Percentiles rank a stretch among this genome's conserved stretches.
Conservation (phyloP, 2,329 filamentous ascomycete species). For the Penicillium sp. region DNA sequence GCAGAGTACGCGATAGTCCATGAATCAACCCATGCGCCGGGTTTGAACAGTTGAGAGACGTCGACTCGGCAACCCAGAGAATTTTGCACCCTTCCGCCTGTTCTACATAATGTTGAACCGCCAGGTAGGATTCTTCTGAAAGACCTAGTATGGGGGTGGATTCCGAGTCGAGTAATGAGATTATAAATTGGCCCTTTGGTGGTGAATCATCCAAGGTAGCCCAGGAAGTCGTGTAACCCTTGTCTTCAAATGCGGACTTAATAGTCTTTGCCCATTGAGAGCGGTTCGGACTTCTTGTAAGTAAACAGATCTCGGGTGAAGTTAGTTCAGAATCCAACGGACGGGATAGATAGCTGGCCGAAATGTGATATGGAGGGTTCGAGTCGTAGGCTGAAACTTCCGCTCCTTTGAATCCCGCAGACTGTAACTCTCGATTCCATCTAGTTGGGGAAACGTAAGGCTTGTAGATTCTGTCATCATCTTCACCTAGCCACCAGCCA, state of each 20-base stretch:
- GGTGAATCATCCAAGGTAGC: not conserved
- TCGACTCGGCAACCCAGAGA: slow-evolving; percentile 11
- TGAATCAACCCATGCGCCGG: slow-evolving; percentile 12
- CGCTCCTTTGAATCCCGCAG: slow-evolving; percentile 3
- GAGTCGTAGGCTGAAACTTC: not conserved
- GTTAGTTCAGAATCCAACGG: not conserved
- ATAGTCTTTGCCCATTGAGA: not conserved
- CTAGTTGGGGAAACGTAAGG: slow-evolving; percentile 2
- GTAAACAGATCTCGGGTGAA: not conserved
- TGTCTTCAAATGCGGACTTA: not conserved
- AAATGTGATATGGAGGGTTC: slow-evolving; percentile 1
- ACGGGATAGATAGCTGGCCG: not conserved
- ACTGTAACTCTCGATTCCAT: slow-evolving; percentile 5
- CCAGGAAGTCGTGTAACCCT: not conserved
- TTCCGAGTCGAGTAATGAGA: not conserved
- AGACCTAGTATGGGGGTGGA: not conserved
- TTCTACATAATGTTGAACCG: not conserved
- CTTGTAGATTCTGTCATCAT: not conserved
- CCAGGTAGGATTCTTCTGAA: not conserved
- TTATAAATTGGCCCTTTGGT: not conserved
- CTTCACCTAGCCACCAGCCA: slow-evolving; percentile 13
- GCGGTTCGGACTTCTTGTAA: not conserved
- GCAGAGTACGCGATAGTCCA: slow-evolving; percentile 14
- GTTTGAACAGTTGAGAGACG: slow-evolving; percentile 6
- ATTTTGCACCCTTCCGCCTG: slow-evolving; percentile 1